Evolutionary conservation across 345 rosid genomes (phyloP), one percentile per base, ranked within the genome.

Genomic region (Viola odorata): DNA sequence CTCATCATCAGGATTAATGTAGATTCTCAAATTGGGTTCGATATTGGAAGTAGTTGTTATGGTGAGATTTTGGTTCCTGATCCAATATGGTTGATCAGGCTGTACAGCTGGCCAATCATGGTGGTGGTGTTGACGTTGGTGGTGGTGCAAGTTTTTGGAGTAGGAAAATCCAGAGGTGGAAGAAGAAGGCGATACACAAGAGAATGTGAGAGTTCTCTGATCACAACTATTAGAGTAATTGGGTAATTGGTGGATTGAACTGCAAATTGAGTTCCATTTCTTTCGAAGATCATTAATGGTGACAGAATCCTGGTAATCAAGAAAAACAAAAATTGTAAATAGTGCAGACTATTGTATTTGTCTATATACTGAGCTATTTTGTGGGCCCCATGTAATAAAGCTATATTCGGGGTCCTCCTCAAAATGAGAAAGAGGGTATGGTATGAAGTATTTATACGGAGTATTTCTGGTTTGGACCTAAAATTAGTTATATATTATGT

Each of bases 211-310:
- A 63, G 82, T 77, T 73, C 73, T 79, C 37, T 76, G 72, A 42
- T 77, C 77, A 47, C 80, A 23, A 2, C 2, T 23, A 23, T 2
- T 23, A 23, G 32, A 23, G 32, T 23, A 67, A 57, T 75, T 50
- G 53, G 55, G 71, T 68, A 73, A 78, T 51, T 65, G 82, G 74
- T 75, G 85, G 69, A 66, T 71, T 62, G 94, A 81, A 58, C 69
- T 62, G 75, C 90, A 84, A 57, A 78, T 65, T 48, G 77, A 72
- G 62, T 82, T 82, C 96, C 91, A 81, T 56, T 81, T 91, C 58
- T 62, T 66, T 73, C 84, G 75, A 61, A 84, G 85, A 51, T 84
- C 80, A 75, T 75, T 80, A 42, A 80, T 62, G 5, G 74, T 57
- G 60, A 67, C 62, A 65, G 76, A 61, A 52, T 76, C 86, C 96